These are phyloP conservation scores for Fusarium albidum DNA, from an alignment of 2,329 filamentous ascomycete genomes.

Conservation along the genomic window DNA sequence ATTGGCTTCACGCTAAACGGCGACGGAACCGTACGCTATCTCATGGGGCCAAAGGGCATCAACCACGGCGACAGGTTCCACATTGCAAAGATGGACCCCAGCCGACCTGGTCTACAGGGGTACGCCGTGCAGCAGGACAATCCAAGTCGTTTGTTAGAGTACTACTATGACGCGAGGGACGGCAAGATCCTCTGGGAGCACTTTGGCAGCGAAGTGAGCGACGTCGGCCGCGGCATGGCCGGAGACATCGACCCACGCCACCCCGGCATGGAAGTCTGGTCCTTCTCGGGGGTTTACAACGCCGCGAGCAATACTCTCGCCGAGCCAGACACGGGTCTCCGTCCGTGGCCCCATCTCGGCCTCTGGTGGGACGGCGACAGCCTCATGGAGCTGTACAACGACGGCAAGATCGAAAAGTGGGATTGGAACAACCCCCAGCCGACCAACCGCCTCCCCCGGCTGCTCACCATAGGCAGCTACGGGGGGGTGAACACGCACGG, in stretches of 20 bases:
- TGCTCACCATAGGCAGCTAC: slow-evolving; percentile 2
- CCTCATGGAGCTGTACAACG: slow-evolving; percentile 35
- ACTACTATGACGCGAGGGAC: slow-evolving; percentile 34
- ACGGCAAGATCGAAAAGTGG: slow-evolving; percentile 37
- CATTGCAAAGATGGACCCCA: slow-evolving; percentile 35
- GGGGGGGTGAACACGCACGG: slow-evolving; percentile 7
- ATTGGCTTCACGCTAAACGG: slow-evolving; percentile 36
- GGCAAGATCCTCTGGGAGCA: slow-evolving; percentile 32
- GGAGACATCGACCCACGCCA: slow-evolving; percentile 34
- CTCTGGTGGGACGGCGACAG: slow-evolving; percentile 27
- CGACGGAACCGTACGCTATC: slow-evolving; percentile 29
- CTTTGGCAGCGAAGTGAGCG: background rate
- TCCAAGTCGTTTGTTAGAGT: slow-evolving; percentile 26
- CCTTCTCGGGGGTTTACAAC: slow-evolving; percentile 32
- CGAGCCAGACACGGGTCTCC: background rate
- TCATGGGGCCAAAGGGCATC: slow-evolving; percentile 23
- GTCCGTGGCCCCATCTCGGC: slow-evolving; percentile 26
- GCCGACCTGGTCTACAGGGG: slow-evolving; percentile 29
- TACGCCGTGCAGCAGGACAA: slow-evolving; percentile 35
- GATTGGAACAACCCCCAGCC: slow-evolving; percentile 6
- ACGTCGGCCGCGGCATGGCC: slow-evolving; percentile 30
- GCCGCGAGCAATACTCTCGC: slow-evolving; percentile 18
- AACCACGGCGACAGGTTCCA: slow-evolving; percentile 35
- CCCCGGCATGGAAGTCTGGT: slow-evolving; percentile 34
- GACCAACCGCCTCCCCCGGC: slow-evolving; percentile 4